Conservation (phyloP, 176 grass and related monocot genomes). For the Hsuehochloa calcarea region DNA sequence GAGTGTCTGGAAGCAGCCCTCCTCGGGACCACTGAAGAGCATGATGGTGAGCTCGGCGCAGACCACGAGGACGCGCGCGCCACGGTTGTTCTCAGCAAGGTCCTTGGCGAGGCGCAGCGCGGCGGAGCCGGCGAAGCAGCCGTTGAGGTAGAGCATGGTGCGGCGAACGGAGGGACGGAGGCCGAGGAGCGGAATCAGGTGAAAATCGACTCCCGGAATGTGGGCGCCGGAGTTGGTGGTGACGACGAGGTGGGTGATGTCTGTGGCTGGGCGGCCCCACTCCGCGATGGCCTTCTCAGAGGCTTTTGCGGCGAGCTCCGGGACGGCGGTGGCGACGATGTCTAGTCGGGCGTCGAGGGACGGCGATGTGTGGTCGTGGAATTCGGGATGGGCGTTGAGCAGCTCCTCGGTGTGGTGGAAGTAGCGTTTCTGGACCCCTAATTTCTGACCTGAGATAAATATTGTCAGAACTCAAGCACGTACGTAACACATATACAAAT, state of each 20-base stretch:
- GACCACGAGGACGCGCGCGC: slow-evolving; percentile 48
- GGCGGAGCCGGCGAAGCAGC: slow-evolving; percentile 32
- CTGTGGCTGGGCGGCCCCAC: slow-evolving; percentile 46
- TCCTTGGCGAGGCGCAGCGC: slow-evolving; percentile 63
- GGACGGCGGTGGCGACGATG: slow-evolving; percentile 39
- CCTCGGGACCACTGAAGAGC: slow-evolving; percentile 33
- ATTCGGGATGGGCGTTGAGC: slow-evolving; percentile 23
- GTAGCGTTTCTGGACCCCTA: slow-evolving; percentile 35
- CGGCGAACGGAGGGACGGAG: slow-evolving; percentile 26
- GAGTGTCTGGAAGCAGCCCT: slow-evolving; percentile 12
- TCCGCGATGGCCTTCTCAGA: slow-evolving; percentile 42
- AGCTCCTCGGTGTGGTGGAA: slow-evolving; percentile 33
- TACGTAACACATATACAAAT: neutral
- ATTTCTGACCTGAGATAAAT: slow-evolving; percentile 20
- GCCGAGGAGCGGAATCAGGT: slow-evolving; percentile 38
- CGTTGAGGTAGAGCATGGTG: slow-evolving; percentile 36
- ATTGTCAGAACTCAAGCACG: no score
- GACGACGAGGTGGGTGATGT: slow-evolving; percentile 60
- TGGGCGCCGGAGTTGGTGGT: slow-evolving; percentile 48
- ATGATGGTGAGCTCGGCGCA: slow-evolving; percentile 46
- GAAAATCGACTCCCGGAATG: slow-evolving; percentile 44
- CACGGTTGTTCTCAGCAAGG: slow-evolving; percentile 53
- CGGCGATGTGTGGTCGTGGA: neutral
- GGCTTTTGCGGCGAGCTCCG: slow-evolving; percentile 44
- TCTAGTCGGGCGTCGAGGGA: slow-evolving; percentile 45